These are phyloP conservation scores for Kluyveromyces sp. DNA, from an alignment of 1,139 yeast genomes.

Conservation along the genomic window DNA sequence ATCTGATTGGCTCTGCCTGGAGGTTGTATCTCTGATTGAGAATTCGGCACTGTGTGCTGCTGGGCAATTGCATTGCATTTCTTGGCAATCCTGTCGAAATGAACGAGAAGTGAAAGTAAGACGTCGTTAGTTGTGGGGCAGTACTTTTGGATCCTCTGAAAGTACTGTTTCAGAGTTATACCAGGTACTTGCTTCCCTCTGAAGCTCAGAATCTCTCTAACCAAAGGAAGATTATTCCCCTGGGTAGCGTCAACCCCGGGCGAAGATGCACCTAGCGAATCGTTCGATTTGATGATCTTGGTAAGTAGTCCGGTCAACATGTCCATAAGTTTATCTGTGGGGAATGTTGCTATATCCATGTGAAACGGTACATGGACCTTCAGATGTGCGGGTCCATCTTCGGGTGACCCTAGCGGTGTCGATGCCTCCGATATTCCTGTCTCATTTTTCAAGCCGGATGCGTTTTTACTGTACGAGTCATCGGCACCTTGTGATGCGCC, in stretches of 20 bases:
- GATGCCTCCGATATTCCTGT: background rate
- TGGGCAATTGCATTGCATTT: slow-evolving; percentile 53
- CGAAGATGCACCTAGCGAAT: slow-evolving; percentile 38
- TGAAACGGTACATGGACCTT: slow-evolving; percentile 30
- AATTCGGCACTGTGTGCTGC: slow-evolving; percentile 12
- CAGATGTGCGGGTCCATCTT: background rate
- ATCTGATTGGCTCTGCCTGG: slow-evolving; percentile 37
- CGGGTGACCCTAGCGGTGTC: background rate
- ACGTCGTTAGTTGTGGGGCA: slow-evolving; percentile 98
- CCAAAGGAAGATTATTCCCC: slow-evolving; percentile 7
- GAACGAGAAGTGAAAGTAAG: slow-evolving; percentile 78
- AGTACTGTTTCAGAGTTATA: slow-evolving; percentile 80
- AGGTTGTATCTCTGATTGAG: background rate
- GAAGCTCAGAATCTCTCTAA: slow-evolving; percentile 61
- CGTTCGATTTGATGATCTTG: slow-evolving; percentile 90
- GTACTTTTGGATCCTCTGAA: slow-evolving; percentile 83
- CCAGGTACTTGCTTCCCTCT: slow-evolving; percentile 97
- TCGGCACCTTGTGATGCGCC: background rate
- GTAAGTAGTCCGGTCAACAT: slow-evolving; percentile 83
- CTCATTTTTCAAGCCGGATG: background rate
- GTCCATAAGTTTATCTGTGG: slow-evolving; percentile 68
- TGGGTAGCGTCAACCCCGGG: slow-evolving; percentile 1
- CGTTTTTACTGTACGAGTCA: background rate
- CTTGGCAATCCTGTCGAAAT: slow-evolving; percentile 89
- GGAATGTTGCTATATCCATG: slow-evolving; percentile 74